A percentile compares a stretch with the other conserved stretches of the same genome.
Conservation (phyloP, 164 flowering plant genomes). For the Annona cherimola region DNA sequence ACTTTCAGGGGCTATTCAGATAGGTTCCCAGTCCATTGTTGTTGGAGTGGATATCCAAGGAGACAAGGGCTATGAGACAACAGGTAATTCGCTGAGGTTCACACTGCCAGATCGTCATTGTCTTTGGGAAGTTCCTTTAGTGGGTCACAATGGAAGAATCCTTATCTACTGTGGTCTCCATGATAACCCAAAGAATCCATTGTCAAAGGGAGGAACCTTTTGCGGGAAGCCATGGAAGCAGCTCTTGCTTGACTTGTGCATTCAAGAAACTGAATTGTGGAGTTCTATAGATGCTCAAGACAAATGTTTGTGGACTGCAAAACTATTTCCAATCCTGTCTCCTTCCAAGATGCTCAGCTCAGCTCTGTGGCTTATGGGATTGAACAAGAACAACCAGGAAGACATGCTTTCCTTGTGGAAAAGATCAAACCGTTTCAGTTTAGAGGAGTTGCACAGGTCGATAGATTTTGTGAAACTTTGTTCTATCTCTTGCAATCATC, state of each 20-base stretch:
- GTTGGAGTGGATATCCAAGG: conserved; percentile 67
- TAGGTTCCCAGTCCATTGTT: conserved; percentile 84
- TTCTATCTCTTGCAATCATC: conserved; percentile 69
- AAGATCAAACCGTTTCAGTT: conserved; percentile 60
- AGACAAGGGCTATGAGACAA: conserved; percentile 10
- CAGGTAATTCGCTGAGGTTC: conserved; percentile 41
- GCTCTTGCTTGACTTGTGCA: conserved; percentile 53
- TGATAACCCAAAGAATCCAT: conserved; percentile 80
- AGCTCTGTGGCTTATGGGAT: conserved; percentile 85
- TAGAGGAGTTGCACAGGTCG: conserved; percentile 90
- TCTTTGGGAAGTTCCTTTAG: conserved; percentile 96
- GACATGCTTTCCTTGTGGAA: conserved; percentile 53
- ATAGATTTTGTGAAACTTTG: conserved; percentile 81
- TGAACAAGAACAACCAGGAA: conserved; percentile 25
- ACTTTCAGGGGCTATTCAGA: conserved; percentile 63
- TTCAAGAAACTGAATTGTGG: conserved; percentile 76
- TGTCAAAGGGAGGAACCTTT: conserved; percentile 67
- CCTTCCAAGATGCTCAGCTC: conserved; percentile 58
- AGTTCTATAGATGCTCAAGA: conserved; percentile 34
- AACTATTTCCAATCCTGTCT: conserved; percentile 62
- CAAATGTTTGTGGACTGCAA: conserved; percentile 92
- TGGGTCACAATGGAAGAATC: conserved; percentile 50
- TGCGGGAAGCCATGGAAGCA: conserved; percentile 95
- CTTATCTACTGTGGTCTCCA: conserved; percentile 93
- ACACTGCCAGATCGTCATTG: conserved; percentile 97